Evolutionary conservation across 768 basidiomycete genomes (phyloP).

Genomic region (Tricholoma terreum): DNA sequence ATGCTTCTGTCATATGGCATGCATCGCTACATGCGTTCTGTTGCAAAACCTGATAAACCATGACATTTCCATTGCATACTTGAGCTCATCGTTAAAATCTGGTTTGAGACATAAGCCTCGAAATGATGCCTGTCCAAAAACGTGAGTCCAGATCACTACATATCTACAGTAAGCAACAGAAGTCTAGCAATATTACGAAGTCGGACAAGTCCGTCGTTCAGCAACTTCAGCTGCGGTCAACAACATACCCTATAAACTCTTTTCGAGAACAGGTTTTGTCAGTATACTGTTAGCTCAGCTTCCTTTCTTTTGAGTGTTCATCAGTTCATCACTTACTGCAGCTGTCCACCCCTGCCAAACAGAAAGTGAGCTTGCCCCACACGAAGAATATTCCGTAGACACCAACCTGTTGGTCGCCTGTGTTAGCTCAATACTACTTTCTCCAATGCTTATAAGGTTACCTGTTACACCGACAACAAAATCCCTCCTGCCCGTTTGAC

Average conservation of each 20-base stretch:
- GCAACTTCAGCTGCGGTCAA: slow-evolving; percentile 22
- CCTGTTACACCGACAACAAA: slow-evolving; percentile 66
- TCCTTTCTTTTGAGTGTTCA: neutral
- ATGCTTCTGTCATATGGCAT: slow-evolving; percentile 23
- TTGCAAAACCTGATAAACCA: neutral
- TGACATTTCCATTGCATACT: neutral
- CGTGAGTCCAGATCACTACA: neutral
- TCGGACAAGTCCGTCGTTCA: slow-evolving; percentile 9
- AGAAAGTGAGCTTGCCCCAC: neutral
- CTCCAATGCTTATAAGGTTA: slow-evolving; percentile 14
- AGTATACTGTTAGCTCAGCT: slow-evolving; percentile 40
- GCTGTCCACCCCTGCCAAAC: slow-evolving; percentile 3
- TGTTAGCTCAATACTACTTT: neutral
- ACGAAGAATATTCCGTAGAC: neutral
- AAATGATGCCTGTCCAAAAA: neutral
- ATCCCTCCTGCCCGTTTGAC: slow-evolving; percentile 49
- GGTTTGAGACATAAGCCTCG: neutral
- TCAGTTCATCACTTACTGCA: slow-evolving; percentile 1
- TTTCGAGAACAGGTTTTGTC: slow-evolving; percentile 62
- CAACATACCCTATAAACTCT: slow-evolving; percentile 27
- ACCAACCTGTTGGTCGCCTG: slow-evolving; percentile 39
- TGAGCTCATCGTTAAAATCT: neutral
- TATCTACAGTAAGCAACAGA: neutral
- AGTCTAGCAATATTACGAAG: neutral
- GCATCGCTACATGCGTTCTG: slow-evolving; percentile 4